Base-by-base conservation (phyloP, 164 flowering plant genomes). In the Berberis vulgaris region DNA sequence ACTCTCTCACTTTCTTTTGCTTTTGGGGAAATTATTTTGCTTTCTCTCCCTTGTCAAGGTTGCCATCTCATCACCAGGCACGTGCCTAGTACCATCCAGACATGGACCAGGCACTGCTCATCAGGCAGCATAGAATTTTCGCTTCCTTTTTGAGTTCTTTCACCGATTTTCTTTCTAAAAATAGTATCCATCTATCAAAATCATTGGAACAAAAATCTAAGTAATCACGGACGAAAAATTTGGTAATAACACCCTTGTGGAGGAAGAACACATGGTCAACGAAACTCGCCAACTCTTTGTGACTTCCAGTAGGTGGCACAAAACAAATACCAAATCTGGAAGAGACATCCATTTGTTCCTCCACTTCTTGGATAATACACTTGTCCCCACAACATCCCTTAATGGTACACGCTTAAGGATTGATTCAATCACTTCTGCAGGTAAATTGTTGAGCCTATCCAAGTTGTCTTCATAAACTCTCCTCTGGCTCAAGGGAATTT, bases 351-450 rank as follows among this genome's bases (percentile, higher is more conserved):
- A 49, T 62, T 49, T 49, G 49, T 38, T 39, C 64, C 43, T 62
- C 64, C 64, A 62, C 2, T 49, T 49, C 43, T 39, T 38, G 8
- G 64, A 62, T 40, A 61, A 46, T 46, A 47, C 43, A 46, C 53
- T 46, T 39, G 64, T 61, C 45, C 43, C 26, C 43, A 49, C 54
- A 39, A 43, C 54, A 61, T 61, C 64, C 41, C 54, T 47, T 13
- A 61, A 26, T 13, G 64, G 64, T 13, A 61, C 45, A 61, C 7
- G 41, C 54, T 9, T 38, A 1, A 47, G 42, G 43, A 61, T 61
- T 1, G 2, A 1, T 2, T 49, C 43, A 5, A 47, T 47, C 9
- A 62, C 2, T 4, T 40, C 46, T 2, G 2, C 12, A 7, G 55
- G 64, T 45, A 62, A 49, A 8, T 39, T 13, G 13, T 55, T 49